A percentile compares a stretch with the other conserved stretches of the same genome.
Conservation (phyloP, 2,329 filamentous ascomycete genomes). For the Colletotrichum melonis region DNA sequence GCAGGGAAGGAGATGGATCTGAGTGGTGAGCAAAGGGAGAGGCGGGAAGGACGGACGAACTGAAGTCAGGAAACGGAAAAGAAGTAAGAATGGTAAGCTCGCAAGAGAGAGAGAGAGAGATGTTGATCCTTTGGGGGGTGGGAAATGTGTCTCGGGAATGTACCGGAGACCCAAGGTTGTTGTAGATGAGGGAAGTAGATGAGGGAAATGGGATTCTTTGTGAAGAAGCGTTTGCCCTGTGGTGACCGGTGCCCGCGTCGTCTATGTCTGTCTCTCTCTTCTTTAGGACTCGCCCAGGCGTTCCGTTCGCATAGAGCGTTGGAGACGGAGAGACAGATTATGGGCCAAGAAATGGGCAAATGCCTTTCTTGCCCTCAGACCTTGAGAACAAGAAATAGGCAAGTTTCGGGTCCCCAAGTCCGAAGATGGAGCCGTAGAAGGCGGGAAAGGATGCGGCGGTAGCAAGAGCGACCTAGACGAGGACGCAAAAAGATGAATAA, state of each 20-base stretch:
- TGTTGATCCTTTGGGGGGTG: constrained; percentile 6
- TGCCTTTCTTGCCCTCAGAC: not conserved
- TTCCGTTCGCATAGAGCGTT: constrained; percentile 21
- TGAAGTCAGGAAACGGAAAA: constrained; percentile 23
- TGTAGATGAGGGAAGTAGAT: constrained; percentile 35
- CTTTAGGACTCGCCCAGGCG: not conserved
- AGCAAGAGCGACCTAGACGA: not conserved
- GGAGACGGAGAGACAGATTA: not conserved
- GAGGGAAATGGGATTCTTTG: constrained; percentile 30
- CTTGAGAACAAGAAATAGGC: not conserved
- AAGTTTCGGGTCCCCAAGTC: constrained; percentile 20
- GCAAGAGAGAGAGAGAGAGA: constrained; percentile 15
- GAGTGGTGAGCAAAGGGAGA: constrained; percentile 21
- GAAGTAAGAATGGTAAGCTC: constrained; percentile 21
- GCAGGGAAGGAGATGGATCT: not conserved
- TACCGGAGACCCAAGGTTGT: constrained; percentile 42
- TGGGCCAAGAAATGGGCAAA: not conserved
- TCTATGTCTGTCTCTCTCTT: not conserved
- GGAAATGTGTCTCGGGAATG: constrained; percentile 53
- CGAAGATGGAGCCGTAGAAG: constrained; percentile 15
- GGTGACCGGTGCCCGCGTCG: constrained; percentile 11
- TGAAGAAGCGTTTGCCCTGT: constrained; percentile 31
- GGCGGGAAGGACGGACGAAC: constrained; percentile 6
- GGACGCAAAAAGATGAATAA: constrained; percentile 18
- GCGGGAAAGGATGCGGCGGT: not conserved